Percentiles rank a stretch among this genome's conserved stretches.
Evolutionary conservation across 2,329 filamentous ascomycete genomes (phyloP).

Genomic region (Ceratocystiopsis sp.): DNA sequence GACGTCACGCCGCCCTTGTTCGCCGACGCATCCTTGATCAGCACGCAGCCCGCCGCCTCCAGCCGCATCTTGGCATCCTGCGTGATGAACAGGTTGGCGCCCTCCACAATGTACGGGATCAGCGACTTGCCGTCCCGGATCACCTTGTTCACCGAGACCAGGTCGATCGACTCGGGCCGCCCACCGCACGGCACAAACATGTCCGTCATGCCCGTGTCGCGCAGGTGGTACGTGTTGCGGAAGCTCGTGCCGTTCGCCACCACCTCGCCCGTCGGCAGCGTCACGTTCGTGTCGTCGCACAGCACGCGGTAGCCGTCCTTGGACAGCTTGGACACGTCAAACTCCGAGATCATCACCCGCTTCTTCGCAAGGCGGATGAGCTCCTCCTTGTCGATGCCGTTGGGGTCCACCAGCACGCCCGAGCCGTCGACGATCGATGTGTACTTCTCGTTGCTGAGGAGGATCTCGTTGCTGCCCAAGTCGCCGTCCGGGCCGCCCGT

Average conservation of each 20-base stretch:
- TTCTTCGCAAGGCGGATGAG: conserved; percentile 69
- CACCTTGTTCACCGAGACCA: conserved; percentile 70
- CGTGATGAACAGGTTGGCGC: conserved; percentile 90
- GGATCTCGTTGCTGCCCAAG: conserved; percentile 92
- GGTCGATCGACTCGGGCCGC: conserved; percentile 88
- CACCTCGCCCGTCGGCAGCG: conserved; percentile 71
- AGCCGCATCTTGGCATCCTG: conserved; percentile 93
- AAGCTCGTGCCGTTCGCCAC: conserved; percentile 86
- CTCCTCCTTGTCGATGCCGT: conserved; percentile 73
- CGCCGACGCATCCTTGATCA: conserved; percentile 95
- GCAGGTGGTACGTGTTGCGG: conserved; percentile 94
- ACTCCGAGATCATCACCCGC: conserved; percentile 79
- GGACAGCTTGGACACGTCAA: conserved; percentile 72
- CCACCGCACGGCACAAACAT: conserved; percentile 92
- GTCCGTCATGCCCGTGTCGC: conserved; percentile 60
- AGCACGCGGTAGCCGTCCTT: conserved; percentile 78
- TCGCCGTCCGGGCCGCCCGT: conserved; percentile 95
- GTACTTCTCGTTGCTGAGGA: conserved; percentile 92
- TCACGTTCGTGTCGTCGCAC: conserved; percentile 78
- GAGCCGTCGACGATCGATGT: conserved; percentile 90
- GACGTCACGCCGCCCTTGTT: conserved; percentile 99
- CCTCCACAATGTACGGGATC: conserved; percentile 92
- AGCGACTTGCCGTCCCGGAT: conserved; percentile 77
- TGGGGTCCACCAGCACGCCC: conserved; percentile 83
- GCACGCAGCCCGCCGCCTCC: conserved; percentile 82